These are phyloP conservation scores for Melampsora larici-populina DNA, from an alignment of 1,284 basidiomycete genomes.

Conservation along the genomic window DNA sequence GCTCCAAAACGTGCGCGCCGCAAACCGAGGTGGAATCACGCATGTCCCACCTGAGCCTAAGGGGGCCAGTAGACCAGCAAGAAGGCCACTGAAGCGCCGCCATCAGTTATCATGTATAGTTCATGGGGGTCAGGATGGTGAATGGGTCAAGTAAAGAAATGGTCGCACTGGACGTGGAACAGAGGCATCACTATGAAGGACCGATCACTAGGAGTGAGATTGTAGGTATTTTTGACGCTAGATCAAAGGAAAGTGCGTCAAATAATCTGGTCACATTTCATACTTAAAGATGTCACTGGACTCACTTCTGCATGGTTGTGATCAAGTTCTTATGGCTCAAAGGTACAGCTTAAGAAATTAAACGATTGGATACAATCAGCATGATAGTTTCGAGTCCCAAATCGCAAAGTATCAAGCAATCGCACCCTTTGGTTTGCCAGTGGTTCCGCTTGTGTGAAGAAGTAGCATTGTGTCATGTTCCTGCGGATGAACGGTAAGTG, in stretches of 20 bases:
- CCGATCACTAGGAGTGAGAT: constrained; percentile 57
- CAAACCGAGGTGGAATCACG: constrained; percentile 63
- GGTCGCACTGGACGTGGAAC: constrained; percentile 62
- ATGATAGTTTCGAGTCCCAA: neutral
- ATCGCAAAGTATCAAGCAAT: neutral
- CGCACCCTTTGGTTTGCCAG: constrained; percentile 58
- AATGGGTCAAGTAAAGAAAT: neutral
- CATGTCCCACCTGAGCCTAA: constrained; percentile 62
- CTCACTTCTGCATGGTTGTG: constrained; percentile 61
- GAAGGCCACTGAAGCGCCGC: constrained; percentile 56
- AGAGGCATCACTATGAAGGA: constrained; percentile 65
- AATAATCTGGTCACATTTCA: neutral
- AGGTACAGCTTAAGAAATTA: constrained; percentile 59
- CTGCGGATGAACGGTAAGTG: constrained; percentile 4
- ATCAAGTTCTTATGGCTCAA: constrained; percentile 63
- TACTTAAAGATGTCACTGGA: constrained; percentile 44
- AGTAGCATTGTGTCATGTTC: constrained; percentile 29
- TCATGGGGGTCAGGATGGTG: neutral
- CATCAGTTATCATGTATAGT: neutral
- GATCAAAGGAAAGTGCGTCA: neutral
- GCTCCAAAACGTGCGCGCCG: constrained; percentile 63
- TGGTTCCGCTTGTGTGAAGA: constrained; percentile 64
- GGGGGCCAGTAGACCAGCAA: constrained; percentile 64
- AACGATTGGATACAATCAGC: neutral
- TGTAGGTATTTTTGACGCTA: constrained; percentile 61